Base-by-base conservation (phyloP, 2,329 filamentous ascomycete species). In the Alternaria longipes region DNA sequence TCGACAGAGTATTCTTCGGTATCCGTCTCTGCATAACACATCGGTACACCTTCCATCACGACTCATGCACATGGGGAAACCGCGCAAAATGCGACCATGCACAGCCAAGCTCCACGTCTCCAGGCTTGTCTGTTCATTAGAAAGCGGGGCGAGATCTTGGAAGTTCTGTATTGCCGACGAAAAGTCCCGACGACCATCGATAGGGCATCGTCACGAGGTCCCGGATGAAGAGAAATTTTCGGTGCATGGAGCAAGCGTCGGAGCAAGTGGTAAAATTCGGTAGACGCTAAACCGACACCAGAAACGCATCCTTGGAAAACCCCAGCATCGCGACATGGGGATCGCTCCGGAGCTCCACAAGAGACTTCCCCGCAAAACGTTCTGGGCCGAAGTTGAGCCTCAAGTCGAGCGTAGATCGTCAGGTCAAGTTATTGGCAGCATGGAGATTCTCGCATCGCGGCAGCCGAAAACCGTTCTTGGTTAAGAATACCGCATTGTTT, bases 371-470 rank as follows among this genome's bases (percentile, higher is more conserved):
- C 60, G 56, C 57, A 60, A 41, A 41, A 49, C 36, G 49, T 28
- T 32, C 34, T 41, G 32, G 20, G 32, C 64, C 64, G 64, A 60
- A 50, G 59, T 63, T 67, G 57, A 40, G 47, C 62, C 64, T 56
- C 44, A 8, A 32, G 16, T 11, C n/a, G 12, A 32, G 53, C 50
- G 45, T 32, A 34, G 53, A 56, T 57, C 24, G 36, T 49, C 57
- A 59, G 57, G 49, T 54, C 36, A 41, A 55, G 28, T 42, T 24
- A 20, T 34, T 45, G 22, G n/a, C 40, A 26, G 11, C 14, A 24
- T 51, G 32, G 38, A 60, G 40, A 14, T 18, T 36, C 38, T 22
- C 14, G 26, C 24, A 41, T 26, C 41, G 8, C 22, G 28, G 26
- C 9, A 54, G 14, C 51, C 49, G 18, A 38, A n/a, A 30, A 18